Percentiles rank a stretch among this genome's conserved stretches.
Conservation (phyloP, 495 filamentous ascomycete genomes). For the Durotheca rogersii region DNA sequence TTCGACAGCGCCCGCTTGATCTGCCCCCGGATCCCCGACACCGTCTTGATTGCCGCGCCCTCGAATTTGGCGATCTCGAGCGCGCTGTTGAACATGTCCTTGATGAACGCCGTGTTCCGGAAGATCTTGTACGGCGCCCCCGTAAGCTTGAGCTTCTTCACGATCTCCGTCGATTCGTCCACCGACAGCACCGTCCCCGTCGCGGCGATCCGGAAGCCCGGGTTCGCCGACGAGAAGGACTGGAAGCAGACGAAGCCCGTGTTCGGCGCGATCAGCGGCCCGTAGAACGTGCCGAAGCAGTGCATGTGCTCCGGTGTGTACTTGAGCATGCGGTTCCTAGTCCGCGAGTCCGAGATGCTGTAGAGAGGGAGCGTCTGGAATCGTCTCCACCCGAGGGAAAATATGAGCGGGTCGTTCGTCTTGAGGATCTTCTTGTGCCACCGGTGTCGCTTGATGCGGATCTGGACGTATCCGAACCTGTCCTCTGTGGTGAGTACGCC, state of each 20-base stretch:
- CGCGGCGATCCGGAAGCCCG: constrained; percentile 90
- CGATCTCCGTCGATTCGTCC: constrained; percentile 91
- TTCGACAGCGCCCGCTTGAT: constrained; percentile 92
- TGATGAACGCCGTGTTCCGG: constrained; percentile 98
- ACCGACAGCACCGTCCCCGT: constrained; percentile 91
- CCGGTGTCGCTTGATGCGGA: constrained; percentile 92
- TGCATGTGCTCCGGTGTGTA: constrained; percentile 99
- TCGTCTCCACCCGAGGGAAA: constrained; percentile 94
- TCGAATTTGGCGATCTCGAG: constrained; percentile 98
- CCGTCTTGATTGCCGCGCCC: constrained; percentile 90
- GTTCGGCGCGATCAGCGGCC: constrained; percentile 90
- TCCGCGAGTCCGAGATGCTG: constrained; percentile 89
- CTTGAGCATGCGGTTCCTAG: constrained; percentile 94
- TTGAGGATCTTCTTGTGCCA: constrained; percentile 99
- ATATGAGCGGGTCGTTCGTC: constrained; percentile 94
- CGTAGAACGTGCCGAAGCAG: constrained; percentile 93
- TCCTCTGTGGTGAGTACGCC: constrained; percentile 90
- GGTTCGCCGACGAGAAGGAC: constrained; percentile 81
- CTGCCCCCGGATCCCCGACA: constrained; percentile 91
- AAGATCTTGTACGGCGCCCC: constrained; percentile 94
- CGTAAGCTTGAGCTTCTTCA: constrained; percentile 97
- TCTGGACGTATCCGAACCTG: constrained; percentile 90
- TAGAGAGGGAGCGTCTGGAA: constrained; percentile 93
- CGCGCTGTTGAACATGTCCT: constrained; percentile 92
- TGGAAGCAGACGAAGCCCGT: constrained; percentile 94